Percentiles rank a stretch among this genome's conserved stretches.
phyloP scores from a whole-genome alignment of 768 basidiomycete genomes.

The Russula emetica region DNA sequence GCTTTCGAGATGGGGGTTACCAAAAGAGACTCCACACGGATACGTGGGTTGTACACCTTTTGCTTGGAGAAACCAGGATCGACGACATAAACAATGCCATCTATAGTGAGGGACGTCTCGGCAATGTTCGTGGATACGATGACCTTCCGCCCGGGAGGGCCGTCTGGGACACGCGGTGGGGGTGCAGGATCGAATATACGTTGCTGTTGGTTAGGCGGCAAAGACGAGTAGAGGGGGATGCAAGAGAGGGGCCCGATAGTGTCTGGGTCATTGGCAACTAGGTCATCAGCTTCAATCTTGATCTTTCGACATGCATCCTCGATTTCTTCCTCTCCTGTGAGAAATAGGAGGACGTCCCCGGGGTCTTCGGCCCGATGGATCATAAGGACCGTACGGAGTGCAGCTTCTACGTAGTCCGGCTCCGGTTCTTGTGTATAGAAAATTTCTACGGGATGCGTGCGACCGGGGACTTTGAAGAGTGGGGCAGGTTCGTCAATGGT shows the following conservation, averaged over 20 bases:
- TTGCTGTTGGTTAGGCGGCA: slow-evolving; percentile 93
- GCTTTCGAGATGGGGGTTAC: slow-evolving; percentile 97
- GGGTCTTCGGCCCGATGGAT: slow-evolving; percentile 94
- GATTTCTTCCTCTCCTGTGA: slow-evolving; percentile 98
- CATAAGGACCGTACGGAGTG: slow-evolving; percentile 93
- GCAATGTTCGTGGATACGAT: slow-evolving; percentile 97
- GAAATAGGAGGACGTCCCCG: slow-evolving; percentile 89
- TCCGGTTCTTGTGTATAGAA: slow-evolving; percentile 92
- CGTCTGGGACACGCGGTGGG: slow-evolving; percentile 49
- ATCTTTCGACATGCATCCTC: slow-evolving; percentile 95
- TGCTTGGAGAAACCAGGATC: slow-evolving; percentile 98
- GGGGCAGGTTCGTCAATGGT: slow-evolving; percentile 53
- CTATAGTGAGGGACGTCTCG: slow-evolving; percentile 95
- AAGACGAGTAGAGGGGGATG: slow-evolving; percentile 91
- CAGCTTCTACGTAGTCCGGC: slow-evolving; percentile 94
- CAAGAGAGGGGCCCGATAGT: slow-evolving; percentile 83
- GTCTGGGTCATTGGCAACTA: slow-evolving; percentile 63
- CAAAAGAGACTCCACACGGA: slow-evolving; percentile 89
- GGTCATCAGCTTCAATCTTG: slow-evolving; percentile 82
- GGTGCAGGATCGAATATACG: slow-evolving; percentile 94
- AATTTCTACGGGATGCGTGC: slow-evolving; percentile 93
- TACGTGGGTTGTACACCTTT: slow-evolving; percentile 96
- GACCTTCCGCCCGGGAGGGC: slow-evolving; percentile 87
- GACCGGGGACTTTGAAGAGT: slow-evolving; percentile 85
- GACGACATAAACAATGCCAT: slow-evolving; percentile 99